A percentile compares a stretch with the other conserved stretches of the same genome.
Conservation (phyloP, 352 stramenopile genomes). For the Ochromonadaceae sp. region DNA sequence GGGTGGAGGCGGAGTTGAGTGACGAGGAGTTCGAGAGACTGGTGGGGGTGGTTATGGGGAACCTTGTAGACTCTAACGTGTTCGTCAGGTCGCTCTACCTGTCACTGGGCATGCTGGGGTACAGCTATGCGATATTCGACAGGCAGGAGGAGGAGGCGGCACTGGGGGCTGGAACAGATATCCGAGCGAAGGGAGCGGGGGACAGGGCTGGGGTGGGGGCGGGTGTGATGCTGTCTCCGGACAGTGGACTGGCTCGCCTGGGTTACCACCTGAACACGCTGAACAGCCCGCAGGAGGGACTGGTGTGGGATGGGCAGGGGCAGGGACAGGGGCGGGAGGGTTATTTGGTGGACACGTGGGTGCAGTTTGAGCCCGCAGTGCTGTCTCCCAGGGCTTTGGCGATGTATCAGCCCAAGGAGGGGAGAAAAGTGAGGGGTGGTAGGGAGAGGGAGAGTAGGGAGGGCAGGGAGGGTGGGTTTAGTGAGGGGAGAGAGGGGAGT, state of each 20-base stretch:
- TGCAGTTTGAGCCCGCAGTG: too few species aligned
- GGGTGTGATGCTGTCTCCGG: constrained; percentile 1
- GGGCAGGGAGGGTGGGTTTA: not conserved
- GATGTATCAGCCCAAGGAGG: too few species aligned
- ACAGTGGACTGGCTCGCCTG: too few species aligned
- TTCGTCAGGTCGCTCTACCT: constrained; percentile 76
- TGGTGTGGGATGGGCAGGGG: too few species aligned
- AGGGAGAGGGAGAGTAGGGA: constrained; percentile 11
- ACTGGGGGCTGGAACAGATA: too few species aligned
- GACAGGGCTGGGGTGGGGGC: not conserved
- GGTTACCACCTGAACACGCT: too few species aligned
- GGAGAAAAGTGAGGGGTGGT: not conserved
- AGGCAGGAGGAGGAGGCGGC: constrained; percentile 13
- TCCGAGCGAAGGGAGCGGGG: not conserved
- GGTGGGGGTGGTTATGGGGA: constrained; percentile 74
- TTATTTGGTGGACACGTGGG: too few species aligned
- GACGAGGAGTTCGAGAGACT: constrained; percentile 68
- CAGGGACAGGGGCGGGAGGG: too few species aligned
- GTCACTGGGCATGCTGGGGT: constrained; percentile 7
- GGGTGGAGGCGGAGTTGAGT: constrained; percentile 63
- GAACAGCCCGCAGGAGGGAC: too few species aligned
- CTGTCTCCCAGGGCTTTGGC: too few species aligned
- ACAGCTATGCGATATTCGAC: not conserved
- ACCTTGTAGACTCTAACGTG: constrained; percentile 90
- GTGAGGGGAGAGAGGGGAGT: constrained; percentile 6